Evolutionary conservation across 148 eudicot genomes (phyloP).

Genomic region (Gaultheria prostrata): DNA sequence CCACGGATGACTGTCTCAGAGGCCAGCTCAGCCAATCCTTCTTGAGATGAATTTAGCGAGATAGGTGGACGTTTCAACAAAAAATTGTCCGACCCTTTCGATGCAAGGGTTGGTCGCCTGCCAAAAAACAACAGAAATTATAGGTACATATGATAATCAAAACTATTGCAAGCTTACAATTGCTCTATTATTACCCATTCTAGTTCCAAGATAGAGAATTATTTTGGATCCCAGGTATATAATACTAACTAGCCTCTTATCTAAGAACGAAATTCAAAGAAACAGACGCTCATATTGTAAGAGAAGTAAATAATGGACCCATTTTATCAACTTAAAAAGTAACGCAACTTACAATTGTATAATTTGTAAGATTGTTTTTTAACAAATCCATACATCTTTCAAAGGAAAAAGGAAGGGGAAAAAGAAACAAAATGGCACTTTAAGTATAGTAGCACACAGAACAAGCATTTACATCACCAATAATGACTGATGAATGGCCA

Average conservation of each 20-base stretch:
- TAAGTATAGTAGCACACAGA: neutral
- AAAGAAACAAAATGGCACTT: neutral
- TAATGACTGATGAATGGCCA: neutral
- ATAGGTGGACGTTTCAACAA: slow-evolving; percentile 70
- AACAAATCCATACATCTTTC: neutral
- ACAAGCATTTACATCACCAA: neutral
- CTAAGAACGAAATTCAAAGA: neutral
- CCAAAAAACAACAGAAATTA: neutral
- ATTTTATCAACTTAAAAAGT: neutral
- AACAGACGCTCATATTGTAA: neutral
- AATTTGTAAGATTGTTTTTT: neutral
- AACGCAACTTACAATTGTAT: neutral
- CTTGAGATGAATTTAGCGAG: slow-evolving; percentile 59
- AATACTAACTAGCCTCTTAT: neutral
- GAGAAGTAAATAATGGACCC: neutral
- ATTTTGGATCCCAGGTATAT: neutral
- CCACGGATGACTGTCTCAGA: slow-evolving; percentile 48
- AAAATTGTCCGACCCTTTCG: slow-evolving; percentile 62
- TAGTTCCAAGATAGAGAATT: neutral
- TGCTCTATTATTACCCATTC: neutral
- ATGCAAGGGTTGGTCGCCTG: slow-evolving; percentile 50
- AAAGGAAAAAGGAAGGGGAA: neutral
- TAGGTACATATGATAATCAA: neutral
- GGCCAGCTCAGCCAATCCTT: slow-evolving; percentile 53
- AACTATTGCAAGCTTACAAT: slow-evolving; percentile 6